Evolutionary conservation across 2,329 filamentous ascomycete genomes (phyloP), one percentile per base, ranked within the genome.

Genomic region (Diplodia seriata): DNA sequence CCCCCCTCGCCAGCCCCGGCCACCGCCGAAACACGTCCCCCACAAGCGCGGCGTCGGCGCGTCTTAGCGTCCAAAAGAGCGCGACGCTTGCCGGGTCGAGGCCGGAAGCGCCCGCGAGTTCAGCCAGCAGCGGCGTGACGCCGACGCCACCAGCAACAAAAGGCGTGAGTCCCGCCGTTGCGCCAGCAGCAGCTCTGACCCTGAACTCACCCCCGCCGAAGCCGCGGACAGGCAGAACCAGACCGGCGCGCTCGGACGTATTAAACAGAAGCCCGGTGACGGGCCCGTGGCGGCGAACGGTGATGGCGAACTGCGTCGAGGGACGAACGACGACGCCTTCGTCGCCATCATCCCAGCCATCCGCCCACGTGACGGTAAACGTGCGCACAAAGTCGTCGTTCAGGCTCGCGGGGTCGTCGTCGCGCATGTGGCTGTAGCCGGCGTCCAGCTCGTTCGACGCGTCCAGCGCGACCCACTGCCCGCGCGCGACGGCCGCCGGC

Each of bases 381-480:
- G 92, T 96, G 33, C 93, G 84, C 4, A 95, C 83, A 70, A 88
- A 94, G 75, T 97, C 92, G 75, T 97, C 93, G 73, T 97, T 97
- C 18, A 97, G 77, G 72, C 88, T 91, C 70, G 85, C 85, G 5
- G 93, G 93, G 71, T 96, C 92, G 68, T 91, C 87, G 70, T 96
- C 89, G 2, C 88, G 84, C 93, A 97, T 97, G 76, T 97, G 93
- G 59, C 85, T 87, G 77, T 93, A 97, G 0, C 93, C 93, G 12
- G 83, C 77, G 70, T 91, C 87, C 1, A 97, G 81, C 72, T 94
- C 89, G 0, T 83, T 76, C 14, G 84, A 82, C 73, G 96, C 93
- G 69, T 91, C 89, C 2, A 97, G 78, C 1, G 91, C 93, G 20
- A 91, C 86, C 78, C 95, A 92, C 74, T 96, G 91, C 0, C 92